Percentiles rank a stretch among this genome's conserved stretches.
These are phyloP conservation scores for Starmerella ratchasimensis DNA, from an alignment of 805 yeast genomes.

Conservation along the genomic window DNA sequence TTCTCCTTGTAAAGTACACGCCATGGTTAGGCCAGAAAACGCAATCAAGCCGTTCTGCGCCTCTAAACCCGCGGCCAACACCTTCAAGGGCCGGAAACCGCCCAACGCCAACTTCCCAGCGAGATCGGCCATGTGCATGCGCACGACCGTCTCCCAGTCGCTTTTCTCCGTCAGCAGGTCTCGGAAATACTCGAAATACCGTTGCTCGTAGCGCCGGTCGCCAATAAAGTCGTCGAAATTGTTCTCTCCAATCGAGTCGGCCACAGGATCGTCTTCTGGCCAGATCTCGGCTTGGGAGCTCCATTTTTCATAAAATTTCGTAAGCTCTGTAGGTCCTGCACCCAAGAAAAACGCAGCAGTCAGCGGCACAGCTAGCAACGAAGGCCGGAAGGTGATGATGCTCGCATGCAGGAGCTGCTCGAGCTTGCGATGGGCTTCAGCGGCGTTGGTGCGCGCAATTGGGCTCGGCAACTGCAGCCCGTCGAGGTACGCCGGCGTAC, in stretches of 20 bases:
- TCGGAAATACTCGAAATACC: constrained; percentile 29
- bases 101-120: constrained; percentile 20
- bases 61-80: constrained; percentile 28
- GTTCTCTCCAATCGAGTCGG: constrained; percentile 25
- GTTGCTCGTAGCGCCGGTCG: constrained; percentile 24
- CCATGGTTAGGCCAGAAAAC: constrained; percentile 26
- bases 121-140: constrained; percentile 18
- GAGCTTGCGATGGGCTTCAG: constrained; percentile 10
- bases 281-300: constrained; percentile 20
- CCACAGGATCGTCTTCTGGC: constrained; percentile 31
- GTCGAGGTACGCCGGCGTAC: constrained; percentile 6
- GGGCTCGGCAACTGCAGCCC: constrained; percentile 9
- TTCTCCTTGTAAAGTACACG: constrained; percentile 13
- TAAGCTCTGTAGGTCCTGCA: constrained; percentile 24
- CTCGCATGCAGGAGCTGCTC: constrained; percentile 18
- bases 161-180: constrained; percentile 27
- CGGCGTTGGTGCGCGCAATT: constrained; percentile 5
- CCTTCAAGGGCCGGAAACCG: constrained; percentile 26
- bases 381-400: constrained; percentile 9
- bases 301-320: constrained; percentile 23
- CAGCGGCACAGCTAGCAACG: constrained; percentile 16
- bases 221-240: constrained; percentile 26
- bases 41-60: constrained; percentile 26
- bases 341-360: constrained; percentile 29
- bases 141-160: constrained; percentile 26